These are phyloP conservation scores for Monilinia laxa DNA, from an alignment of 2,329 filamentous ascomycete genomes.

Conservation along the genomic window DNA sequence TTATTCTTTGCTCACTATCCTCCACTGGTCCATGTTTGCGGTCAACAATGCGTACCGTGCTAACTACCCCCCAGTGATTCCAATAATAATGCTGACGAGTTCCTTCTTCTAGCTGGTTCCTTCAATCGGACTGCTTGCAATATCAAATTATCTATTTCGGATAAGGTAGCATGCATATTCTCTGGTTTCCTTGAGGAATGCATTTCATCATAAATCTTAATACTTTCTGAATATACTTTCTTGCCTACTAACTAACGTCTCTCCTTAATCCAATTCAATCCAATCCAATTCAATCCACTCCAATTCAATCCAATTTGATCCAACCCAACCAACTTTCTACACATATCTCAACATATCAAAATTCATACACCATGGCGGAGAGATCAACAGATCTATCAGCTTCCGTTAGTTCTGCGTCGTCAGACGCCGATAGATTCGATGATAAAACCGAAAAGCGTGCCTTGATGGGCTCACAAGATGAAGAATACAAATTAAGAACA, in stretches of 20 bases:
- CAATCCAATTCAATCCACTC: neutral
- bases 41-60: neutral
- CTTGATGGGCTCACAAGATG: constrained; percentile 26
- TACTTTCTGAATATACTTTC: neutral
- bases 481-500: constrained; percentile 33
- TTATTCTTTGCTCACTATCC: neutral
- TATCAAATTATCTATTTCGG: neutral
- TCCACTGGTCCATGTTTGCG: neutral
- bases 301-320: neutral
- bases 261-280: neutral
- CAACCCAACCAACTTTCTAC: neutral
- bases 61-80: neutral
- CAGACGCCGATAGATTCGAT: constrained; percentile 35
- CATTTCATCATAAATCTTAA: neutral
- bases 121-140: neutral
- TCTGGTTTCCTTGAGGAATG: neutral
- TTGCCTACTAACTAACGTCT: neutral
- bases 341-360: neutral
- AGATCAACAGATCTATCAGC: constrained; percentile 31
- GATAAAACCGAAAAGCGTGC: constrained; percentile 34
- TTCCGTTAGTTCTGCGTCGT: constrained; percentile 36
- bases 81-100: constrained; percentile 1
- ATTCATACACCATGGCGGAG: constrained; percentile 33
- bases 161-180: neutral
- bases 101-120: neutral